Conservation (phyloP, 2,329 filamentous ascomycete genomes). For the Hypomyces perniciosus region DNA sequence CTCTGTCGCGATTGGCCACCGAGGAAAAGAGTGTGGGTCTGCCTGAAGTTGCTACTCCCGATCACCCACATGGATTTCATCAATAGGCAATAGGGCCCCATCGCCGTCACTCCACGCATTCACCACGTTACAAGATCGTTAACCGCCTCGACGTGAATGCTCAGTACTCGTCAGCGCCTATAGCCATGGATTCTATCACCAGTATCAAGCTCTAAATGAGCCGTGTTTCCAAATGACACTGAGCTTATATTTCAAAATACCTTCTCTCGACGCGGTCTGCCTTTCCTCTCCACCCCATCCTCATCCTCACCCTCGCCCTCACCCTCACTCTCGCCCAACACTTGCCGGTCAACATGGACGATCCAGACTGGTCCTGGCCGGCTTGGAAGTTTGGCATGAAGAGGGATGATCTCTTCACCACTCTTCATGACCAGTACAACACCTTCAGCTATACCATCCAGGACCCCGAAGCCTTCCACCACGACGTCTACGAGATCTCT, state of each 20-base stretch:
- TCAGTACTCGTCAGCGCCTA: constrained; percentile 6
- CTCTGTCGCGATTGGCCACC: no score
- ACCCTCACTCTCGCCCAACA: background rate
- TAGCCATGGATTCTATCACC: constrained; percentile 17
- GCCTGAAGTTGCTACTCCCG: no score
- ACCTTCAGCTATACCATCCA: constrained; percentile 50
- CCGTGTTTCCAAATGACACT: constrained; percentile 9
- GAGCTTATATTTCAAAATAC: constrained; percentile 1
- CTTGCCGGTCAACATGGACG: constrained; percentile 42
- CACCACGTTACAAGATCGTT: constrained; percentile 15
- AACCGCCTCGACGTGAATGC: constrained; percentile 7
- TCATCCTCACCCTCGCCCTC: background rate
- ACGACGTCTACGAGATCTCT: constrained; percentile 55
- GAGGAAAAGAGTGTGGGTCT: no score
- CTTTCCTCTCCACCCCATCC: background rate
- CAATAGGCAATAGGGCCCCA: background rate
- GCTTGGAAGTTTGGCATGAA: constrained; percentile 60
- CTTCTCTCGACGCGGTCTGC: background rate
- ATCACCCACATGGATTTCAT: no score
- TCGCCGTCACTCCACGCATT: constrained; percentile 9
- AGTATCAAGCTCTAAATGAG: constrained; percentile 16
- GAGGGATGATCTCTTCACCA: constrained; percentile 51
- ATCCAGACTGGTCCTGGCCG: constrained; percentile 48
- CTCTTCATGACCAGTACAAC: constrained; percentile 55
- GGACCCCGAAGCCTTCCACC: constrained; percentile 55